Percentiles rank a stretch among this genome's conserved stretches.
Evolutionary conservation across 345 rosid genomes (phyloP).

Genomic region (Populus davidiana): DNA sequence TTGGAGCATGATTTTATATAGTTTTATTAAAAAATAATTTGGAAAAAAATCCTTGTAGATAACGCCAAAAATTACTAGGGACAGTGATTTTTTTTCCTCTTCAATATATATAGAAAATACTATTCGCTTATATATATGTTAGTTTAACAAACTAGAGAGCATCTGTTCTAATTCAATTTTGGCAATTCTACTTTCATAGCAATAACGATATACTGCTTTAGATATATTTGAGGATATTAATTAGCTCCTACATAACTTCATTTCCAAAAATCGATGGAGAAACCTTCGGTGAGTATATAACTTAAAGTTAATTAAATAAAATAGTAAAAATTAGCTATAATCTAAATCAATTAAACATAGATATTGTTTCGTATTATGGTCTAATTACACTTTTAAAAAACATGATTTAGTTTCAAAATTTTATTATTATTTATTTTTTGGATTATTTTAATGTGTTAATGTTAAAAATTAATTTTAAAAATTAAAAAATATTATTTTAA

Average conservation of each 20-base stretch:
- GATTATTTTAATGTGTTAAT: too few relatives aligned
- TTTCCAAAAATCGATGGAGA: not conserved
- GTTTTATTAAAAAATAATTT: not conserved
- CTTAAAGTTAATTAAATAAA: not conserved
- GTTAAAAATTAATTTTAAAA: too few relatives aligned
- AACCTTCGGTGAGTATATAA: not conserved
- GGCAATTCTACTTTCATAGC: not conserved
- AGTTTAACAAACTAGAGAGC: not conserved
- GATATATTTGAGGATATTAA: not conserved
- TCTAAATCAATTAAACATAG: not conserved
- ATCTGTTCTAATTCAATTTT: not conserved
- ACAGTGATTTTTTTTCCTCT: not conserved
- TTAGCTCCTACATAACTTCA: not conserved
- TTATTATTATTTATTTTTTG: too few relatives aligned
- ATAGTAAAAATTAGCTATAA: not conserved
- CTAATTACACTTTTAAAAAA: too few relatives aligned
- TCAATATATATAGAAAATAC: not conserved
- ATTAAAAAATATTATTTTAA: too few relatives aligned
- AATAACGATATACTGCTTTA: not conserved
- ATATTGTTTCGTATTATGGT: too few relatives aligned
- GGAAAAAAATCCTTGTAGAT: not conserved
- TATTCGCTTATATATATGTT: not conserved
- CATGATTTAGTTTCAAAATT: rapidly evolving
- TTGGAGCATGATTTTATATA: not conserved
- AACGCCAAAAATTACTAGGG: not conserved